Conservation (phyloP, 2,329 filamentous ascomycete genomes). For the Pyrenochaeta sp. region DNA sequence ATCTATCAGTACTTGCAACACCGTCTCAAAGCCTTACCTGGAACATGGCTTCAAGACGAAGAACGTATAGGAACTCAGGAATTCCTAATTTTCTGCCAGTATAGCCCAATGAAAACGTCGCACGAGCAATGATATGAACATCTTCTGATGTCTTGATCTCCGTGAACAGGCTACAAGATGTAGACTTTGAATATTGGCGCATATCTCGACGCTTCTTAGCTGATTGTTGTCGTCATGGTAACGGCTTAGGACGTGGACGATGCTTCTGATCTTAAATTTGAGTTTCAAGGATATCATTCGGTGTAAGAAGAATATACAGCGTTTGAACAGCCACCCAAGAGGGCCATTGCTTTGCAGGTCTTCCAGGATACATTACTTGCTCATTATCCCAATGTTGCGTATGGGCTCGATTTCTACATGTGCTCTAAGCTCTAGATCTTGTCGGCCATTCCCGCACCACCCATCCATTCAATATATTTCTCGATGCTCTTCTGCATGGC, state of each 20-base stretch:
- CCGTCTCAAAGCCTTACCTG: neutral
- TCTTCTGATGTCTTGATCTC: constrained; percentile 55
- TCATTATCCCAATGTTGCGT: too few species aligned
- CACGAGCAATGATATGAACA: constrained; percentile 55
- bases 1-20: neutral
- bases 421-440: constrained; percentile 19
- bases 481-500: constrained; percentile 66
- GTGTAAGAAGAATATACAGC: constrained; percentile 29
- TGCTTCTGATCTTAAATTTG: neutral
- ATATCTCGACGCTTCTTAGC: constrained; percentile 44
- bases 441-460: constrained; percentile 46
- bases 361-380: too few species aligned
- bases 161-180: constrained; percentile 41
- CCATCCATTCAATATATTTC: constrained; percentile 63
- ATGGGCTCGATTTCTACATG: too few species aligned
- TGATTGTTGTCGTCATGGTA: constrained; percentile 49
- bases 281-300: constrained; percentile 11
- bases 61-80: constrained; percentile 26
- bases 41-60: too few species aligned
- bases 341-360: too few species aligned
- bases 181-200: constrained; percentile 41
- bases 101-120: constrained; percentile 56
- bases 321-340: neutral
- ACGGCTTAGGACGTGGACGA: neutral
- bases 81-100: constrained; percentile 52